Evolutionary conservation across 2,329 filamentous ascomycete species (phyloP), one percentile per base, ranked within the genome.

Genomic region (Didymella pinodella): DNA sequence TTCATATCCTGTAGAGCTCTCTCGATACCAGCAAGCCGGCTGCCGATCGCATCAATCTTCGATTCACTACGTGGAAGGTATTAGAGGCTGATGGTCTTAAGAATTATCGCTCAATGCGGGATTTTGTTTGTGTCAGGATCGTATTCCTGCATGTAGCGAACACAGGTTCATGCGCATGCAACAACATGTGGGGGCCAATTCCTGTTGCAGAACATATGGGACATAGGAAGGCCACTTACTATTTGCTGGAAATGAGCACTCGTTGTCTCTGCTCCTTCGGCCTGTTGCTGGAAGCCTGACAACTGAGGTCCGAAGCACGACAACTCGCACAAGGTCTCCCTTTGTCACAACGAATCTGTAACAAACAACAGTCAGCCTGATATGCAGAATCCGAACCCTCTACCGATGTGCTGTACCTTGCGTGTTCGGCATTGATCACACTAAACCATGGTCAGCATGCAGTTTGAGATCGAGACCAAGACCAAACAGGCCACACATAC

Each of bases 31-130:
- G 62, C 59, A 34, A 69, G 53, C 41, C 60, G 54, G 26, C 57
- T 51, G n/a, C 66, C 72, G 40, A 77, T 77, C 1, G 68, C 65
- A 36, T 79, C 76, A 26, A 79, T 76, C 54, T 79, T 79, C 44
- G 65, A 69, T 47, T 79, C 77, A 56, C 77, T 79, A 45, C 4
- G 38, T 7, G 2, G 2, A 25, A 20, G 14, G 18, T 11, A 46
- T 59, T n/a, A 59, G 56, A 41, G 10, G 2, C 14, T 32, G 28
- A 8, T 34, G 12, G 34, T 7, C 12, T 22, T 4, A 49, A n/a
- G 26, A 12, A 29, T 2, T 14, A 31, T 16, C 2, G 12, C 28
- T 54, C 26, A 43, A 18, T 34, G 45, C 8, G 2, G 28, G 26
- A 18, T 22, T 8, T 36, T 22, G 10, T 29, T 22, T 18, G 26